Base-by-base conservation (phyloP, 345 rosid species). In the Citrus medica region DNA sequence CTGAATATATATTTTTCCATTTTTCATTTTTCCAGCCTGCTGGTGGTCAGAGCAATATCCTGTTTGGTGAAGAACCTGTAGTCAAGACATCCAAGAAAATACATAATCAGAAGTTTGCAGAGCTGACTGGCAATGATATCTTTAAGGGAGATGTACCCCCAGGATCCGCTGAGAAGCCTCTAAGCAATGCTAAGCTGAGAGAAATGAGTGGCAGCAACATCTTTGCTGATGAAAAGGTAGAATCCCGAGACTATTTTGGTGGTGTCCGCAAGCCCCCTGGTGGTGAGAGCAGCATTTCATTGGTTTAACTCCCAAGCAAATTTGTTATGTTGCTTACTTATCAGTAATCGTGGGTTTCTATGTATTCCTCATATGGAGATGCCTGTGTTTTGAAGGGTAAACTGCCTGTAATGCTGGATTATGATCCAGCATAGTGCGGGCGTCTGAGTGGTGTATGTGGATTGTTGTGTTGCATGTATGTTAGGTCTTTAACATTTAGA, bases 251-350 rank as follows among this genome's bases (percentile, higher is more conserved):
- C 80, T 92, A 85, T 79, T 78, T 89, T 35, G 95, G 97, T 3
- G 98, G 98, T 8, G 91, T 89, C 30, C 92, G 95, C 78, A 89
- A 92, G 86, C 97, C 98, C 58, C 97, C 98, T 0, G 98, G 98
- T 3, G 98, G 98, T 7, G 97, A 94, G 84, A 94, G 98, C 88
- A 94, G 92, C 93, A 92, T 94, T 76, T 79, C 92, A 51, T 81
- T 88, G 89, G 78, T 84, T 67, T 84, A 73, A 76, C 70, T 76
- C 56, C 4, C 78, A 28, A 55, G 28, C 74, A 30, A 61, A 75
- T 72, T 63, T 27, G 27, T 27, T 25, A 6, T 67, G 59, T 60
- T 48, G 51, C 82, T 24, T 56, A 4, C 24, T 73, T 68, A 55
- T 56, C 73, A 22, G 67, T 27, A 56, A 32, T 32, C 53, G 78